Base-by-base conservation (phyloP, 2,329 filamentous ascomycete genomes). In the Ophiosphaerella korrae region DNA sequence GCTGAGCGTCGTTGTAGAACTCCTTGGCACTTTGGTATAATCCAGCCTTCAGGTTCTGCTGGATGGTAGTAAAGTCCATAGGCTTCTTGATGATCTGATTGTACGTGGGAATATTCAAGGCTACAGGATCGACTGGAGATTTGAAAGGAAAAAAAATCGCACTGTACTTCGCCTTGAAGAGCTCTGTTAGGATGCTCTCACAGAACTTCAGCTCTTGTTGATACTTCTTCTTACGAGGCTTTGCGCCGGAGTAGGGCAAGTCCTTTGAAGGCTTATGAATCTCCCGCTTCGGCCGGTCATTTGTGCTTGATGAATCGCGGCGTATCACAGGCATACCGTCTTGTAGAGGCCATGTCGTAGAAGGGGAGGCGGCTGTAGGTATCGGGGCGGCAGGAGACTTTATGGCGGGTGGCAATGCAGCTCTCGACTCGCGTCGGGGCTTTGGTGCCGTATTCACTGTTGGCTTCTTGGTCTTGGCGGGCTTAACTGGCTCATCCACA, bases 31-130 rank as follows among this genome's bases (percentile, higher is more conserved):
- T 90, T 59, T 85, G 83, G 67, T 97, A 97, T 48, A 91, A 84
- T 23, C 92, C 91, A 11, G 80, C 80, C 61, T 88, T 85, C 35
- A 97, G 80, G 74, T 95, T 95, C 36, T 82, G 81, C 32, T 84
- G 80, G 67, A 96, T 88, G n/a, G 90, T 96, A 13, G 83, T 81
- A 42, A 97, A 80, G 72, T 99, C 93, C 93, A 97, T 99, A 0
- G 94, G 94, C 71, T 92, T 91, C 80, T 96, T 97, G 77, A 99
- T 92, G 55, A 97, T 80, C 66, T 88, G 91, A 72, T 94, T 90
- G 71, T 99, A 99, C 21, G 88, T 88, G 0, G 94, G 94, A 52
- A 97, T 97, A 70, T 93, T 92, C 46, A 97, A 79, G 0, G 92
- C 93, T 32, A 97, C 92, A 0, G 94, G 92, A 70, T 99, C 94